Base-by-base conservation (phyloP, 2,329 filamentous ascomycete genomes). In the Conoideocrella luteorostrata region DNA sequence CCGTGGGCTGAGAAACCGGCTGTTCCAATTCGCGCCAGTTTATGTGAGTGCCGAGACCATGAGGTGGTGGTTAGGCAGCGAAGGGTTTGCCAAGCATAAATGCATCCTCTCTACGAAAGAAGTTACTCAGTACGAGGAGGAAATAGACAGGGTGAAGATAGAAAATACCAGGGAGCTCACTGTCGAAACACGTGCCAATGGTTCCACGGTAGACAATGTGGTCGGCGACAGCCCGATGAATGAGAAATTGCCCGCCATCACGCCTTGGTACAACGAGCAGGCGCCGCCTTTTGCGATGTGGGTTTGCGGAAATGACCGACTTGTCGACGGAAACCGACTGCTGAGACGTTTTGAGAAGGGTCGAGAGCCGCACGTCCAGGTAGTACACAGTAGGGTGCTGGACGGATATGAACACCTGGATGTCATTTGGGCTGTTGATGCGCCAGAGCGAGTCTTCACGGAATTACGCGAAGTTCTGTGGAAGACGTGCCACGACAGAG, bases 361-460 rank as follows among this genome's bases (percentile, higher is more conserved):
- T 0, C 73, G 86, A 21, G 91, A 97, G 62, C 91, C 91, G 2
- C 73, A 88, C 56, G 88, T 94, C 7, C 71, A 76, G 30, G 68
- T 96, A 5, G 86, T 95, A 4, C 86, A 95, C 64, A 77, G 77
- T 50, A 94, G 88, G 59, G 71, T 94, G 18, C 85, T 96, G 34
- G 80, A 87, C 3, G 87, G 84, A 37, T 95, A 95, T 60, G 91
- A 96, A 66, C 91, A 97, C 64, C 74, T 97, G 4, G 91, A 96
- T 65, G 88, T 96, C 2, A 80, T 97, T 29, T 96, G 91, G 91
- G 89, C 90, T 0, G 88, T 96, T 72, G 89, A 96, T 57, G 80
- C 82, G 0, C 79, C 89, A 13, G 82, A 91, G 38, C 78, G 91
- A 60, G 86, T 96, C 1, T 93, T 90, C 5, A 74, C 70, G 45